Evolutionary conservation across 257 asterid species (phyloP), one percentile per base, ranked within the genome.

Genomic region (Mentha longifolia): DNA sequence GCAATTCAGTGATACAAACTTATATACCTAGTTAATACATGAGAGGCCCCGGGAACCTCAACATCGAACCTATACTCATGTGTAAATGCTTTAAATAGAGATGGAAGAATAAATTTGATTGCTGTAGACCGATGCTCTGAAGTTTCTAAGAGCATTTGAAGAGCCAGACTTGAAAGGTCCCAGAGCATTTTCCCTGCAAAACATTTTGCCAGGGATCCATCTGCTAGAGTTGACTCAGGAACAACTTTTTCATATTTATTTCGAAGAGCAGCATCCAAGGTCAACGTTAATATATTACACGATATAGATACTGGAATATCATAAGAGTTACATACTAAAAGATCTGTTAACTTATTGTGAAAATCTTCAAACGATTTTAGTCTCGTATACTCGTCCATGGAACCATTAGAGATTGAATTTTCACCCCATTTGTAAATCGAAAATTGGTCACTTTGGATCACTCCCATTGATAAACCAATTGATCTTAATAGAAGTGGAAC

Each of bases 41-140:
- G 79, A 63, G 77, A 75, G 69, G 68, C 73, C 84, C 95, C 95
- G 62, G 64, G 61, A 75, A 82, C 77, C 43, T 80, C 83, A 76
- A 82, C 86, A 77, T 80, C 79, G 76, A 82, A 85, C 61, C 79
- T 80, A 75, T 50, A 45, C 46, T 78, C 61, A 42, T 70, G 70
- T 59, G 76, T 78, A 67, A 88, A 80, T 60, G 87, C 88, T 77
- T 83, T 84, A 79, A 90, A 86, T 80, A 90, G 75, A 72, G 78
- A 80, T 54, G 97, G 98, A 68, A 92, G 96, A 54, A 90, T 86
- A 65, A 81, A 83, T 66, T 83, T 85, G 80, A 90, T 73, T 67
- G 96, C 89, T 68, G 79, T 83, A 81, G 95, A 83, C 61, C 98
- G 85, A 80, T 88, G 95, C 76, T 90, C 97, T 74, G 70, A 65